These are phyloP conservation scores for Cryptococcus sp. DNA, from an alignment of 1,284 basidiomycete species.

Conservation along the genomic window DNA sequence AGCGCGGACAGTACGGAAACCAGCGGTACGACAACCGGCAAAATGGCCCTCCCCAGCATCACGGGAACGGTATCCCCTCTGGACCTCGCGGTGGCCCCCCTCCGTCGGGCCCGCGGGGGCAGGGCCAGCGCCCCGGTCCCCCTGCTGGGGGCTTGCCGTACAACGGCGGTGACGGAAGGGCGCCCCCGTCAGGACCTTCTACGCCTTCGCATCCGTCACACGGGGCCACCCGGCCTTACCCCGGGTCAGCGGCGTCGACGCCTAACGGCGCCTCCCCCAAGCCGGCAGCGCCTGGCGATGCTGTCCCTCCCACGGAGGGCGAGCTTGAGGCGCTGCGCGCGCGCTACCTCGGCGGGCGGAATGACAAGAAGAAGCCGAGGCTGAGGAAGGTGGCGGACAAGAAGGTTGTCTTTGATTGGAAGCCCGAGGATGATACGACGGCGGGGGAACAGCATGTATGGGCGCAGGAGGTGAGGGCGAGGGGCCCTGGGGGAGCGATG, in stretches of 20 bases:
- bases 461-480: conserved; percentile 57
- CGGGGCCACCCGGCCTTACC: conserved; percentile 8
- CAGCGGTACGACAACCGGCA: not conserved
- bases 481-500: conserved; percentile 70
- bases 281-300: conserved; percentile 23
- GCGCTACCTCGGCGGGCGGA: conserved; percentile 69
- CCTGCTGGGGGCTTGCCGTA: conserved; percentile 6
- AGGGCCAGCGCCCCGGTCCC: conserved; percentile 13
- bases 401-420: conserved; percentile 99
- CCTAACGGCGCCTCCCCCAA: conserved; percentile 17
- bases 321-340: conserved; percentile 76
- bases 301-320: conserved; percentile 55
- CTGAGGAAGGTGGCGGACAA: conserved; percentile 82
- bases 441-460: conserved; percentile 39
- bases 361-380: conserved; percentile 83
- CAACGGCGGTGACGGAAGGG: conserved; percentile 10
- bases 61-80: conserved; percentile 13
- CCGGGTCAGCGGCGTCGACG: conserved; percentile 12
- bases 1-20: not conserved
- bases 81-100: conserved; percentile 26
- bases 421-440: conserved; percentile 85
- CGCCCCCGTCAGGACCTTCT: conserved; percentile 4
- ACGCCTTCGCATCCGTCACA: conserved; percentile 1
- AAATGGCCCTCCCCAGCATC: not conserved
- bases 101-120: conserved; percentile 28